A percentile compares a stretch with the other conserved stretches of the same genome.
These are phyloP conservation scores for Xylaria digitata DNA, from an alignment of 2,329 filamentous ascomycete genomes.

Conservation along the genomic window DNA sequence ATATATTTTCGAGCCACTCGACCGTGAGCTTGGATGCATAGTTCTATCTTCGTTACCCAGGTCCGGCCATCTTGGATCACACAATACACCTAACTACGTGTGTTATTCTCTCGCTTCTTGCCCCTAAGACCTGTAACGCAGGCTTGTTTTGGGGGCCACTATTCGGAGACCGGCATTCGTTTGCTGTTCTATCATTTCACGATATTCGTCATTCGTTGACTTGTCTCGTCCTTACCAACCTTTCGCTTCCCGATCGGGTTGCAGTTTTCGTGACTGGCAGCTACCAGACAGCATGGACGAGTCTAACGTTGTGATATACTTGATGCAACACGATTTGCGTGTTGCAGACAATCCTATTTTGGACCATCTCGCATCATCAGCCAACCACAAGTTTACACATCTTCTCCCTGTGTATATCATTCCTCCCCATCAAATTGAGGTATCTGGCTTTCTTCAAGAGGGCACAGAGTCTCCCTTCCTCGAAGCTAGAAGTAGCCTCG, in stretches of 20 bases:
- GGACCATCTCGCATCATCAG: conserved; percentile 63
- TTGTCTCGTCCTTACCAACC: background rate
- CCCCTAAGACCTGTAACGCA: background rate
- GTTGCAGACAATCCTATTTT: conserved; percentile 80
- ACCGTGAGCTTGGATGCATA: background rate
- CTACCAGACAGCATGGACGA: conserved; percentile 45
- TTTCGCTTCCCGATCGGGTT: conserved; percentile 24
- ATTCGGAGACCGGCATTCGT: background rate
- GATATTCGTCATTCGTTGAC: background rate
- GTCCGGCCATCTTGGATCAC: background rate
- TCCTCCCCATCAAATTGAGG: conserved; percentile 76
- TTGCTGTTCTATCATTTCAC: background rate
- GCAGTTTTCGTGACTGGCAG: conserved; percentile 7
- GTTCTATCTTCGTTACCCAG: background rate
- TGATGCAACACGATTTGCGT: conserved; percentile 78
- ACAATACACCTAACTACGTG: background rate
- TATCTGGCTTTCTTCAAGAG: conserved; percentile 75
- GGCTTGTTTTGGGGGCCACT: background rate
- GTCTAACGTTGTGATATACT: conserved; percentile 72
- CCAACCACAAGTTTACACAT: conserved; percentile 70
- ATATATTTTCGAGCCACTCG: background rate
- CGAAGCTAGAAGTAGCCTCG: conserved; percentile 73
- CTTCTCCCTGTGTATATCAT: conserved; percentile 78
- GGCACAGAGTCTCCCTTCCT: conserved; percentile 71
- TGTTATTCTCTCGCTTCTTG: background rate